Base-by-base conservation (phyloP, 164 flowering plant species). In the Vitis riparia region DNA sequence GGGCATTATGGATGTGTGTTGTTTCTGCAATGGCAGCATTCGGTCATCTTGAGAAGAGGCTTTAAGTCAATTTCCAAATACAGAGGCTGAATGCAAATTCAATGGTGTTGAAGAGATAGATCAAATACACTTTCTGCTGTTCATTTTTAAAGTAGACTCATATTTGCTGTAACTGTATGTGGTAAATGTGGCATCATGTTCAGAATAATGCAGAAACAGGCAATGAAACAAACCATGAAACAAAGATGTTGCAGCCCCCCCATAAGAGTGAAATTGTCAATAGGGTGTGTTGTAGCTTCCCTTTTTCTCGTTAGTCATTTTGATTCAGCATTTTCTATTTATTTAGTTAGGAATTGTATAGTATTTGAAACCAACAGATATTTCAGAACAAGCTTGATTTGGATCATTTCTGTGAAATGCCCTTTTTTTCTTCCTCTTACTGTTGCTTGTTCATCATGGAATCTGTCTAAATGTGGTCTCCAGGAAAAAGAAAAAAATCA, bases 141-240 rank as follows among this genome's bases (percentile, higher is more conserved):
- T 23, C 29, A 12, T 23, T 59, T 59, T 8, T 59, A 27, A 59
- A 59, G 15, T 27, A 11, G 62, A 59, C 6, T 32, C 47, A 59
- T 19, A 16, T 57, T 57, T 59, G 62, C 29, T 59, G 62, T 23
- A 59, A 23, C 44, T 37, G 44, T 37, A 37, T 37, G 62, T 59
- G 19, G 62, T 59, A 13, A 59, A 59, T 59, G 62, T 59, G 13
- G 10, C 19, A 13, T 11, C 8, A 13, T 61, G 51, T 30, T 61
- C 48, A 61, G 14, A 61, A 61, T 14, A 61, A 61, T 61, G 64
- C 50, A 61, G 44, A 30, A 61, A 61, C 50, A 48, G 13, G 50
- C 50, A 32, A 37, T 37, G 44, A 3, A 37, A 37, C 44, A 37
- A 37, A 37, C 44, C 44, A 30, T 16, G n/a, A 61, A 37, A 13